Evolutionary conservation across 305 asterid species (phyloP).

Genomic region (Withania somnifera): DNA sequence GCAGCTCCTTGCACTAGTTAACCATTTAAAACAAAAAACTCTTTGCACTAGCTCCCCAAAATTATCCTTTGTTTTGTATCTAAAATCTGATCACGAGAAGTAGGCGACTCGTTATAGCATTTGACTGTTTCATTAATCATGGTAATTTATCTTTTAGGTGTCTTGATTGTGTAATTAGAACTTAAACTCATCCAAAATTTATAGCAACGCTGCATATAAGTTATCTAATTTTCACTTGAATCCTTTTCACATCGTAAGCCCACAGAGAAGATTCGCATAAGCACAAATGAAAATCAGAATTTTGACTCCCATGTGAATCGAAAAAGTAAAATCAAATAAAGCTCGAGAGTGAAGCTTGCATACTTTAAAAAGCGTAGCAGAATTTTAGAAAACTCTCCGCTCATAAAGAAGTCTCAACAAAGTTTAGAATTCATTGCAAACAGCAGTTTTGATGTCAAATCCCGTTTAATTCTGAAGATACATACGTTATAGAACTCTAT

Average conservation of each 20-base stretch:
- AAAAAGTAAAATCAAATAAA: not conserved
- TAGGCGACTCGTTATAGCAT: not conserved
- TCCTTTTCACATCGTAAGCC: not conserved
- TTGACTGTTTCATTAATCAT: not conserved
- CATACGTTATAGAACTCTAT: not conserved
- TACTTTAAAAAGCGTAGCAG: not conserved
- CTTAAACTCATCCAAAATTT: not conserved
- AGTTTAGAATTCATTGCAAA: not conserved
- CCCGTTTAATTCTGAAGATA: not conserved
- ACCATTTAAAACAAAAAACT: too few species aligned
- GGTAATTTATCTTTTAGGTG: not conserved
- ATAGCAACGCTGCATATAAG: not conserved
- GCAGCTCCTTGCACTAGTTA: too few species aligned
- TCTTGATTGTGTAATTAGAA: not conserved
- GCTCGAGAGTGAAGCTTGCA: not conserved
- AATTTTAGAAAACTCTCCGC: not conserved
- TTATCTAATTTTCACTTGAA: not conserved
- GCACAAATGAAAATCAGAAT: not conserved
- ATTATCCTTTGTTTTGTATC: not conserved
- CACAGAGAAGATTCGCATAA: not conserved
- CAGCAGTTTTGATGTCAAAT: not conserved
- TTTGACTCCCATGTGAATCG: not conserved
- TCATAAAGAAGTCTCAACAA: not conserved
- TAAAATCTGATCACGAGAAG: too few species aligned
- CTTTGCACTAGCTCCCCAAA: not conserved